A percentile compares a stretch with the other conserved stretches of the same genome.
Conservation (phyloP, 192 early-diverging fungal species). For the Pilobolus umbonatus region DNA sequence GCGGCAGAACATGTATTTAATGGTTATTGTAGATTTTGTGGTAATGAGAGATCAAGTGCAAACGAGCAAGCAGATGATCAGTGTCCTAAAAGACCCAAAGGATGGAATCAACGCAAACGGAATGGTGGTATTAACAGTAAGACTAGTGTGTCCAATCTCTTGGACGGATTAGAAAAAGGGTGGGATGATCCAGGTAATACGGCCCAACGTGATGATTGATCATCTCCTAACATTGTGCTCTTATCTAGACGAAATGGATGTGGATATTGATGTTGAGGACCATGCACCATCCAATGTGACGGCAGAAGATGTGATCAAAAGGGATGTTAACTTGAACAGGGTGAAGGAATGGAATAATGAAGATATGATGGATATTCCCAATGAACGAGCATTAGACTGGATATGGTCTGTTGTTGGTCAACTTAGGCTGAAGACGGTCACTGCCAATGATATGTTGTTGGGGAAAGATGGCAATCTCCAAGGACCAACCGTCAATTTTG, state of each 20-base stretch:
- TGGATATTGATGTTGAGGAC: conserved; percentile 22
- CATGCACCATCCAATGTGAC: background rate
- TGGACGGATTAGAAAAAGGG: conserved; percentile 19
- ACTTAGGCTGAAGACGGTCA: conserved; percentile 25
- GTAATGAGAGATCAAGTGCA: conserved; percentile 24
- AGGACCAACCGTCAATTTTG: conserved; percentile 1
- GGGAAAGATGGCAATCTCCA: conserved; percentile 16
- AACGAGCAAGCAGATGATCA: conserved; percentile 9
- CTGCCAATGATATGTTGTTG: conserved; percentile 30
- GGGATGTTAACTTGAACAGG: background rate
- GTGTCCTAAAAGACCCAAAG: conserved; percentile 25
- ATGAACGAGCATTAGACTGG: conserved; percentile 38
- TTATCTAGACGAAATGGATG: conserved; percentile 31
- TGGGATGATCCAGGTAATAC: conserved; percentile 23
- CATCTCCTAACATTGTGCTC: background rate
- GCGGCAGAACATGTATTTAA: background rate
- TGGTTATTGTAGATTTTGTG: conserved; percentile 39
- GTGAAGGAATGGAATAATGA: background rate
- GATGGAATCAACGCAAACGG: conserved; percentile 24
- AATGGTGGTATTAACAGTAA: conserved; percentile 24
- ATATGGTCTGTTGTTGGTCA: conserved; percentile 36
- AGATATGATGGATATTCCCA: conserved; percentile 1
- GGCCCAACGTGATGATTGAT: conserved; percentile 4
- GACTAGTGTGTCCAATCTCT: conserved; percentile 20
- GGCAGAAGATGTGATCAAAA: background rate